Evolutionary conservation across 495 filamentous ascomycete species (phyloP).

Genomic region (Penicillium arizonense): DNA sequence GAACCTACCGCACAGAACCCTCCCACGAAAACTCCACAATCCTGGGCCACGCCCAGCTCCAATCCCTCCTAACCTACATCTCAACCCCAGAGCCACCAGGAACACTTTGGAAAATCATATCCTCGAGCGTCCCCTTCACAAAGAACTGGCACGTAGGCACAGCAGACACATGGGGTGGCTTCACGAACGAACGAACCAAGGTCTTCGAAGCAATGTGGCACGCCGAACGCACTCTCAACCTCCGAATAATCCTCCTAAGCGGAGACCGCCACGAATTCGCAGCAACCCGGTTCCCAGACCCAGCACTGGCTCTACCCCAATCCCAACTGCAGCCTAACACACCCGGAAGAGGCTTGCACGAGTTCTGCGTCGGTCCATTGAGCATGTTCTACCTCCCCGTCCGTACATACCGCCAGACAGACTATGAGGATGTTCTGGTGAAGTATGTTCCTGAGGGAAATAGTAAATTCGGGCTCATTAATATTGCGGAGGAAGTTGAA

Average conservation of each 20-base stretch:
- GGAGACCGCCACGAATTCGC: slow-evolving; percentile 96
- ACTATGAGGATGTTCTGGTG: slow-evolving; percentile 72
- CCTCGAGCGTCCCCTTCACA: slow-evolving; percentile 88
- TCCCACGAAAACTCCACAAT: slow-evolving; percentile 71
- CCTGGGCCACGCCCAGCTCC: slow-evolving; percentile 76
- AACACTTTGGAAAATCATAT: slow-evolving; percentile 90
- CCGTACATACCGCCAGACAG: slow-evolving; percentile 76
- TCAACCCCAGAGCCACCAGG: slow-evolving; percentile 62
- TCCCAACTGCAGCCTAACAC: slow-evolving; percentile 27
- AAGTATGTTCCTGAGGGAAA: slow-evolving; percentile 89
- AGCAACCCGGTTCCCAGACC: slow-evolving; percentile 82
- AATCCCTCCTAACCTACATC: slow-evolving; percentile 78
- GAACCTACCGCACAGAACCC: slow-evolving; percentile 73
- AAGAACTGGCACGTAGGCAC: slow-evolving; percentile 90
- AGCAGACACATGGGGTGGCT: slow-evolving; percentile 90
- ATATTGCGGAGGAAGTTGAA: slow-evolving; percentile 65
- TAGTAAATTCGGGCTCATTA: slow-evolving; percentile 87
- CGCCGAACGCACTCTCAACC: slow-evolving; percentile 59
- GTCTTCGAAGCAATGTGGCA: slow-evolving; percentile 93
- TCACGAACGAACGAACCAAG: slow-evolving; percentile 70
- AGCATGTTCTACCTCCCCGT: slow-evolving; percentile 91
- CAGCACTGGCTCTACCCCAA: slow-evolving; percentile 32
- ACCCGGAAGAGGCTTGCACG: slow-evolving; percentile 61
- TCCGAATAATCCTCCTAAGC: slow-evolving; percentile 79
- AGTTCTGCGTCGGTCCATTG: slow-evolving; percentile 85